These are phyloP conservation scores for Orychophragmus violaceus DNA, from an alignment of 345 rosid genomes.

Conservation along the genomic window DNA sequence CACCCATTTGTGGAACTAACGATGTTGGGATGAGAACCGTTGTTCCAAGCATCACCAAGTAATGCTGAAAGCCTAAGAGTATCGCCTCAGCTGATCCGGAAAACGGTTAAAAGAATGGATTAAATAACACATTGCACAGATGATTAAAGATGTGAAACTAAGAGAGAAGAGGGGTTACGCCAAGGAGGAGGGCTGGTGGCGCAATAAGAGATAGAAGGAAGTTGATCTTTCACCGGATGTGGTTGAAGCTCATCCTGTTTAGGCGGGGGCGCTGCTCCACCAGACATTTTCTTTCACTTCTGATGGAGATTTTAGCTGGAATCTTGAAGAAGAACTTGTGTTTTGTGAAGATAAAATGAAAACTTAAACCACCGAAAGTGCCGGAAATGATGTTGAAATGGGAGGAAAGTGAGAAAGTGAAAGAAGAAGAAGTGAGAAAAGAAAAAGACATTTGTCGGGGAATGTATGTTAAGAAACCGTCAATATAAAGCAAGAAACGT, in stretches of 20 bases:
- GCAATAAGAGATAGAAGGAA: conserved; percentile 69
- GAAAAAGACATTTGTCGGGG: conserved; percentile 25
- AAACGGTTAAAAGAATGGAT: background rate
- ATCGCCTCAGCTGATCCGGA: conserved; percentile 77
- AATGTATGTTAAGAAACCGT: conserved; percentile 20
- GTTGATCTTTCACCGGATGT: conserved; percentile 90
- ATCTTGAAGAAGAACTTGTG: background rate
- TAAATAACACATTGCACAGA: background rate
- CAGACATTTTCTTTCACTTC: conserved; percentile 33
- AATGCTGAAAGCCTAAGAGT: conserved; percentile 90
- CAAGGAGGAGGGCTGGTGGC: conserved; percentile 98
- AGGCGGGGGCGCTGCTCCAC: conserved; percentile 58
- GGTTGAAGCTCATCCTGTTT: conserved; percentile 90
- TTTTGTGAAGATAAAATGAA: background rate
- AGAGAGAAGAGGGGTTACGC: conserved; percentile 49
- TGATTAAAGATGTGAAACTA: background rate
- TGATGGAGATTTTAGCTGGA: background rate
- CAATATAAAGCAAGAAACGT: conserved; percentile 11
- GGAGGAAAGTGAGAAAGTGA: conserved; percentile 16
- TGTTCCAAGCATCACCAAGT: conserved; percentile 96
- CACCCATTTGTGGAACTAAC: conserved; percentile 96
- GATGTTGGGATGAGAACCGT: conserved; percentile 76
- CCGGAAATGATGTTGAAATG: background rate
- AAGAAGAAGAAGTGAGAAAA: conserved; percentile 21
- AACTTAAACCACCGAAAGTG: conserved; percentile 17